Evolutionary conservation across 257 asterid genomes (phyloP), one percentile per base, ranked within the genome.

Genomic region (Handroanthus guayacan): DNA sequence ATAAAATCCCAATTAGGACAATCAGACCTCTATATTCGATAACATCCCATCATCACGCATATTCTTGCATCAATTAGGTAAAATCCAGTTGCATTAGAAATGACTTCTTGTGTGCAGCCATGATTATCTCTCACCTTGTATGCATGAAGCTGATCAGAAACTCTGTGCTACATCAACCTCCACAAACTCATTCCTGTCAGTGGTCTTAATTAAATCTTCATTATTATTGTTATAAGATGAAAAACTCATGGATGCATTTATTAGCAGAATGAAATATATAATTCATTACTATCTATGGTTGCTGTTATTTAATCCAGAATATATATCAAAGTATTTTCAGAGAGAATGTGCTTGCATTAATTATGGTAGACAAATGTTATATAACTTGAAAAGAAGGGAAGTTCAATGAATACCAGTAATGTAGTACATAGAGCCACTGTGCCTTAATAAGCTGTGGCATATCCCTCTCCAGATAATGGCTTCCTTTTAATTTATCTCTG

Each of bases 321-420:
- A 5, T 52, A 4, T 74, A 62, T 25, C 55, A 63, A 12, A 55
- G 54, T 20, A 34, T 77, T 37, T 76, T 20, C 12, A 62, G 39
- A 43, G 47, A 69, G 72, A 62, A 78, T 67, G 64, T 78, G 36
- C n/a, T 20, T 67, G 76, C 79, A 79, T 67, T 74, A 73, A 79
- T 60, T 74, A 50, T 60, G 64, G 50, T 58, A 38, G 31, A 25
- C 31, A 25, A 25, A 50, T 60, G 57, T 9, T 20, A 20, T 47
- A 48, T 45, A 45, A 50, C 37, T 73, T 47, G 48, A 74, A 39
- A 57, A 8, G 20, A 72, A 68, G 74, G 48, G 20, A 74, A 72
- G 66, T 72, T 52, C 43, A 45, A 72, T 79, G 61, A 72, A 79
- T 34, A 36, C 43, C 12, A 56, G 74, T 58, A 56, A 25, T 76